Evolutionary conservation across 2,329 filamentous ascomycete genomes (phyloP).

Genomic region (Verticillium alfalfae): DNA sequence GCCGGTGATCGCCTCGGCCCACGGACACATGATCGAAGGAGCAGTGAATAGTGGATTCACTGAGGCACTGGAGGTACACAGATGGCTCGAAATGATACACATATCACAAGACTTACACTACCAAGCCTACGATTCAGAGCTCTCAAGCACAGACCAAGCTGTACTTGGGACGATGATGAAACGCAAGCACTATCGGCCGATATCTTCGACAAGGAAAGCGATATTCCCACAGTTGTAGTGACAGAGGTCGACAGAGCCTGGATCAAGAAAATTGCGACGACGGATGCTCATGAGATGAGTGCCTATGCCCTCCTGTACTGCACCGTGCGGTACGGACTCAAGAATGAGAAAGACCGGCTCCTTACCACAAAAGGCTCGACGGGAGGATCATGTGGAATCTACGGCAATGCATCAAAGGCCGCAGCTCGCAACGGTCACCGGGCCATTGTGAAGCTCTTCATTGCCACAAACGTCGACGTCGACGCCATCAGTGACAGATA

Average conservation of each 20-base stretch:
- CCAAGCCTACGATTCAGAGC: no score
- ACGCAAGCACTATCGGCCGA: not conserved
- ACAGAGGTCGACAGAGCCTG: not conserved
- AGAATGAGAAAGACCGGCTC: not conserved
- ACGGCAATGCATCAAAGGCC: not conserved
- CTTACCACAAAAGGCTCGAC: not conserved
- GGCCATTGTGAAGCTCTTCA: not conserved
- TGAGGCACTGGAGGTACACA: no score
- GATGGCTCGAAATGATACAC: no score
- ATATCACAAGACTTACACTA: no score
- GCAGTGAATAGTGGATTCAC: no score
- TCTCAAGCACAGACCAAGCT: no score
- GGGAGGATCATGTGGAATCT: not conserved
- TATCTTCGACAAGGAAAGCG: not conserved
- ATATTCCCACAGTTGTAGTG: not conserved
- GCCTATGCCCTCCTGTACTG: not conserved
- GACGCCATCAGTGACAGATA: not conserved
- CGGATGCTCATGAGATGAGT: not conserved
- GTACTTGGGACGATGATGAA: no score
- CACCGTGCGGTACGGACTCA: not conserved
- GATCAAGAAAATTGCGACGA: not conserved
- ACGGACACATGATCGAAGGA: no score
- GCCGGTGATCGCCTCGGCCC: no score
- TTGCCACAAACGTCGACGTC: not conserved
- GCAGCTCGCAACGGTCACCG: not conserved